Percentiles rank a stretch among this genome's conserved stretches.
Evolutionary conservation across 176 grass and related monocot genomes (phyloP).

Genomic region (Paspalum notatum): DNA sequence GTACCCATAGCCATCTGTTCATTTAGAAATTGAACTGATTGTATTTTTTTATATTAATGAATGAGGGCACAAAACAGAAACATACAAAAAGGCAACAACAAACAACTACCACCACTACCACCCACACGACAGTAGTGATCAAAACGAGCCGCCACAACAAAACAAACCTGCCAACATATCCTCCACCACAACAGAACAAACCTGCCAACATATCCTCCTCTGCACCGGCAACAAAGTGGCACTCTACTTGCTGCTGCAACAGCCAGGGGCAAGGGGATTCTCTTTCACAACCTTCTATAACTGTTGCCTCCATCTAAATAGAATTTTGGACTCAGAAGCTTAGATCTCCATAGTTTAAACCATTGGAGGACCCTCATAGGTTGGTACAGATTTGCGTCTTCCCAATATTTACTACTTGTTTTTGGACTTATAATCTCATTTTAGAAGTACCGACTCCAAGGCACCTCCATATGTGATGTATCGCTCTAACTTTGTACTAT

Average conservation of each 20-base stretch:
- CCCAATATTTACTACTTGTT: neutral
- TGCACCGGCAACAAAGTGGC: too few species aligned
- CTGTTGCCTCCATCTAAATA: neutral
- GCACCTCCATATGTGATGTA: neutral
- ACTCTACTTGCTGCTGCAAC: too few species aligned
- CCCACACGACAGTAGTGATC: too few species aligned
- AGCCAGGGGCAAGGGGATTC: neutral
- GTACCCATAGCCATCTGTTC: neutral
- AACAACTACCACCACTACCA: too few species aligned
- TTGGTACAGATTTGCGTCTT: neutral
- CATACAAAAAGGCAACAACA: too few species aligned
- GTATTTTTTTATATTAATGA: too few species aligned
- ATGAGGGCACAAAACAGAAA: too few species aligned
- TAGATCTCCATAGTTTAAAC: neutral
- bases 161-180: too few species aligned
- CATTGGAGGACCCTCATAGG: conserved; percentile 2
- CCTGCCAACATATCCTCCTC: too few species aligned
- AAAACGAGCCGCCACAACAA: too few species aligned
- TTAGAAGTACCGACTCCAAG: neutral
- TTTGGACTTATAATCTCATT: neutral
- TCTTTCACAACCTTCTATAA: neutral
- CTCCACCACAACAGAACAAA: too few species aligned
- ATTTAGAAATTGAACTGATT: neutral
- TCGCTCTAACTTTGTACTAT: neutral
- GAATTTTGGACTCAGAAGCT: conserved; percentile 2